These are phyloP conservation scores for Neurospora sublineolata DNA, from an alignment of 495 filamentous ascomycete genomes.

Conservation along the genomic window DNA sequence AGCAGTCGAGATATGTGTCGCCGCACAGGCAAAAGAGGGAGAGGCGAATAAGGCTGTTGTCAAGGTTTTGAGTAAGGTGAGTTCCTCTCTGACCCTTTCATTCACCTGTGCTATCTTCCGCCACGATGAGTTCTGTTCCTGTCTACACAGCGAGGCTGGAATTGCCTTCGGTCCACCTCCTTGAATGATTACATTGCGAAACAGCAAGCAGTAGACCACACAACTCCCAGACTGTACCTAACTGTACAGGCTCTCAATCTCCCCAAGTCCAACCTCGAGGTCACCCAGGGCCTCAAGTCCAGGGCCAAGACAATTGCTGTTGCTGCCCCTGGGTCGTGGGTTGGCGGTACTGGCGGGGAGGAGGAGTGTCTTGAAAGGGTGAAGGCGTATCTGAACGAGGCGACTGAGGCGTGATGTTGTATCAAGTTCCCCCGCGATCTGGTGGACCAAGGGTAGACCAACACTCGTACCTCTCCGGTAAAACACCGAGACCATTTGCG, in stretches of 20 bases:
- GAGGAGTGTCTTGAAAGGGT: constrained; percentile 16
- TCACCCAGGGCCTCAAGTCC: constrained; percentile 52
- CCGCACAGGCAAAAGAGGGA: constrained; percentile 51
- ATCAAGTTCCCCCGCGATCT: background rate
- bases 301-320: constrained; percentile 44
- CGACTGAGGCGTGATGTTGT: constrained; percentile 4
- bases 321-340: constrained; percentile 8
- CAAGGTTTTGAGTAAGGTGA: constrained; percentile 51
- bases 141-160: background rate
- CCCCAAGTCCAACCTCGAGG: constrained; percentile 51
- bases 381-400: constrained; percentile 12
- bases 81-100: background rate
- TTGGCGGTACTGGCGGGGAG: constrained; percentile 5
- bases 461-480: background rate
- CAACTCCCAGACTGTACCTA: background rate
- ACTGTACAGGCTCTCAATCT: constrained; percentile 32
- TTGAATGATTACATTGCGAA: background rate
- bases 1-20: constrained; percentile 48
- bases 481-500: background rate
- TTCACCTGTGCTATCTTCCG: background rate
- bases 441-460: background rate
- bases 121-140: background rate
- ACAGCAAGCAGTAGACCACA: background rate
- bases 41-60: constrained; percentile 57
- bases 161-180: background rate